These are phyloP conservation scores for Candida incommunis DNA, from an alignment of 805 yeast species.

Conservation along the genomic window DNA sequence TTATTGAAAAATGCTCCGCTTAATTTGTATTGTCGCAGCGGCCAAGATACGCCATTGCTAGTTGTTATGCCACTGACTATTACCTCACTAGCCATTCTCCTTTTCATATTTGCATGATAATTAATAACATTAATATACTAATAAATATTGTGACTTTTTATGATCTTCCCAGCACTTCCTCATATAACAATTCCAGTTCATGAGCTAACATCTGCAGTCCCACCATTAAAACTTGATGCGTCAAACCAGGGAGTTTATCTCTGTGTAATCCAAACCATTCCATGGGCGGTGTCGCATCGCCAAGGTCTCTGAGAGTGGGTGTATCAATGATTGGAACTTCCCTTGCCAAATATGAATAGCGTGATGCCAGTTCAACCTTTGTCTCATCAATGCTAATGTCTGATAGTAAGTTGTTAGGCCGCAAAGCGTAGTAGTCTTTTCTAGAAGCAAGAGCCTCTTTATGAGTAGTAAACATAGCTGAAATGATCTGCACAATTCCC, in stretches of 20 bases:
- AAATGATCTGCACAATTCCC: constrained; percentile 77
- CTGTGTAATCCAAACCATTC: constrained; percentile 97
- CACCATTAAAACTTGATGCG: constrained; percentile 68
- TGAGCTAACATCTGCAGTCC: constrained; percentile 25
- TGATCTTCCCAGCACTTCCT: background rate
- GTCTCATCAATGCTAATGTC: constrained; percentile 1
- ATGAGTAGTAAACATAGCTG: constrained; percentile 88
- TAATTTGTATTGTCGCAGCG: too few species aligned
- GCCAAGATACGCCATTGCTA: too few species aligned
- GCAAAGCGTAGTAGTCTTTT: background rate
- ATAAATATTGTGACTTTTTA: background rate
- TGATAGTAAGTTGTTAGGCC: background rate
- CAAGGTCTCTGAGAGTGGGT: constrained; percentile 80
- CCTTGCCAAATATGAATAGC: background rate
- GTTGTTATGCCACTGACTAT: too few species aligned
- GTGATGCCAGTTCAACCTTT: background rate
- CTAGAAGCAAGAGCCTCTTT: constrained; percentile 11
- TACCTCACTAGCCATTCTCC: too few species aligned
- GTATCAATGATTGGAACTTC: constrained; percentile 72
- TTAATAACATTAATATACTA: too few species aligned
- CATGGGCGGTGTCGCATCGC: constrained; percentile 94
- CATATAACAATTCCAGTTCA: background rate
- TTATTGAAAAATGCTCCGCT: constrained; percentile 11
- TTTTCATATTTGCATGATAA: too few species aligned
- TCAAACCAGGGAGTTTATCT: constrained; percentile 67